A percentile compares a stretch with the other conserved stretches of the same genome.
Conservation (phyloP, 805 yeast species). For the Candida mattraensis region DNA sequence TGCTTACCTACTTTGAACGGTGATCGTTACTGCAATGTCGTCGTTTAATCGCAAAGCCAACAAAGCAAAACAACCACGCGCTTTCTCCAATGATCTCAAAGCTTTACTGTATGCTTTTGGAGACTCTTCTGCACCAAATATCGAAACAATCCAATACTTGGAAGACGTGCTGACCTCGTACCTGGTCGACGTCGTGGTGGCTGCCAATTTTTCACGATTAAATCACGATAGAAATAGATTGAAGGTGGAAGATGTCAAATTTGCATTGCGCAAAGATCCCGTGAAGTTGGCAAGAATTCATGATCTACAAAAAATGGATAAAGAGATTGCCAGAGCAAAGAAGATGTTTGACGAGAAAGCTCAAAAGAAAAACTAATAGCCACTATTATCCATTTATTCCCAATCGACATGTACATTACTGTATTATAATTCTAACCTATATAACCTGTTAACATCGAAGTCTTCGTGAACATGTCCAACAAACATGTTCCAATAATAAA, state of each 20-base stretch:
- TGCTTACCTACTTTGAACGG: too few relatives aligned
- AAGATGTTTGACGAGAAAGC: constrained; percentile 57
- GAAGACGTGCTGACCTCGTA: constrained; percentile 70
- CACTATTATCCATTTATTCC: neutral
- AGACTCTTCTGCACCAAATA: constrained; percentile 64
- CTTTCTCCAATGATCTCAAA: constrained; percentile 45
- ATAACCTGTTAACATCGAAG: constrained; percentile 33
- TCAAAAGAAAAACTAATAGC: constrained; percentile 23
- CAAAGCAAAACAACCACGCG: constrained; percentile 25
- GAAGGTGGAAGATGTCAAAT: constrained; percentile 70
- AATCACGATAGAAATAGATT: constrained; percentile 57
- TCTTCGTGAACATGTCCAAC: constrained; percentile 54
- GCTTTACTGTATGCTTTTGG: constrained; percentile 71
- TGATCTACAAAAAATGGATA: constrained; percentile 59
- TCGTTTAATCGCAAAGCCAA: constrained; percentile 15
- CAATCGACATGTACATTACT: neutral
- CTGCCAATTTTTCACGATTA: constrained; percentile 53
- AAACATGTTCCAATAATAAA: constrained; percentile 69
- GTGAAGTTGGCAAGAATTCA: constrained; percentile 68
- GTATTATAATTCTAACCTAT: constrained; percentile 23
- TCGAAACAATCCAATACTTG: constrained; percentile 61
- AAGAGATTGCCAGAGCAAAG: constrained; percentile 63
- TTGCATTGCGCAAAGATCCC: constrained; percentile 65
- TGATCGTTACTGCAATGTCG: too few relatives aligned
- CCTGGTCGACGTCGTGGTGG: constrained; percentile 49